These are phyloP conservation scores for Amanita thiersii DNA, from an alignment of 768 basidiomycete genomes.

Conservation along the genomic window DNA sequence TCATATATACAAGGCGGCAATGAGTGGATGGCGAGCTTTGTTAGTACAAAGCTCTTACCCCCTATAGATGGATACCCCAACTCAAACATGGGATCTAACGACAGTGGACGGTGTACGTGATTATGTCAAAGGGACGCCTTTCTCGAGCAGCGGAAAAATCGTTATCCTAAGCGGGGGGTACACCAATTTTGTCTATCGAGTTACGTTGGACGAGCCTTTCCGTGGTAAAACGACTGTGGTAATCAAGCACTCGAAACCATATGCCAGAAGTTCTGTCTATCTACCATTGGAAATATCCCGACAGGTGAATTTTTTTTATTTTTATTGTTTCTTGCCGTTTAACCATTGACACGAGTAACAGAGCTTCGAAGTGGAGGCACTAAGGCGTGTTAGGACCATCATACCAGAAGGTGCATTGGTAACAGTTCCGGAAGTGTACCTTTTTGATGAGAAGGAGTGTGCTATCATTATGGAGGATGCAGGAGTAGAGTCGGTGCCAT, in stretches of 20 bases:
- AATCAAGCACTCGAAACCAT: constrained; percentile 49
- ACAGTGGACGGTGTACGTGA: constrained; percentile 22
- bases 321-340: no score
- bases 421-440: constrained; percentile 39
- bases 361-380: constrained; percentile 38
- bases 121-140: constrained; percentile 42
- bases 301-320: no score
- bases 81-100: constrained; percentile 18
- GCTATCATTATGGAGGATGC: constrained; percentile 60
- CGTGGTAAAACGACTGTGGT: constrained; percentile 31
- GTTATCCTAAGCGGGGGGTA: constrained; percentile 39
- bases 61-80: no score
- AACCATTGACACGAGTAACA: no score
- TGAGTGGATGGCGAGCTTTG: no score
- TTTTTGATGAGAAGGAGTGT: constrained; percentile 41
- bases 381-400: constrained; percentile 37
- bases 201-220: background rate
- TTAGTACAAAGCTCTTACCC: no score
- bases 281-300: no score
- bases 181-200: background rate
- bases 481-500: constrained; percentile 28
- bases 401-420: constrained; percentile 28
- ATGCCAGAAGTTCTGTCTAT: no score
- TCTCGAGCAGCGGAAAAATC: constrained; percentile 31
- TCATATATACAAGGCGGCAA: no score